Base-by-base conservation (phyloP, 441 rosid species). In the Bruguiera hainesii region DNA sequence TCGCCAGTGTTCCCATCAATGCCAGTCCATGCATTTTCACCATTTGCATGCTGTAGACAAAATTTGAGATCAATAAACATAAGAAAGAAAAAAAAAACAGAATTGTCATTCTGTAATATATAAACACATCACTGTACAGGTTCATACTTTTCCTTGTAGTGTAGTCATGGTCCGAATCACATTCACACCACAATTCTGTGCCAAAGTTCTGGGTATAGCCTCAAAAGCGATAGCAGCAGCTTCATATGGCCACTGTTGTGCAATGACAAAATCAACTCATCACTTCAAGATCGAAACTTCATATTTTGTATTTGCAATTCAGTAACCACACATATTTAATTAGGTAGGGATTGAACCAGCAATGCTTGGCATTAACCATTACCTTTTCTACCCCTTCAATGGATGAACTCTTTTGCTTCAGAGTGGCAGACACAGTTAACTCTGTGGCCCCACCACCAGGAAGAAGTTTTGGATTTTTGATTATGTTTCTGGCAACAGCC, bases 371-470 rank as follows among this genome's bases (percentile, higher is more conserved):
- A 26, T 25, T 7, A 35, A 63, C 29, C 20, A 50, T 60, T 60
- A 91, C 98, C 93, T 91, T 93, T 77, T 93, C 97, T 19, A 89
- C 82, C 75, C 97, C 98, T 81, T 91, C 96, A 57, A 93, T 76
- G 6, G 91, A 86, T 23, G 98, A 87, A 75, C 95, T 88, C 81
- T 89, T 88, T 76, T 91, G 95, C 79, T 93, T 93, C 66, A 93
- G 75, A 61, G 87, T 84, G 64, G 98, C 91, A 52, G 97, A 93
- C 30, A 93, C 90, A 16, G 97, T 91, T 72, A 91, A 69, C 72
- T 93, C 97, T 21, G 95, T 87, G 28, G 95, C 95, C 60, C 97
- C 97, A 10, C 98, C 98, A 19, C 98, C 95, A 57, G 97, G 97
- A 64, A 93, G 82, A 70, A 91, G 90, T 76, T 89, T 93, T n/a